Evolutionary conservation across 305 asterid species (phyloP).

Genomic region (Rubia tinctorum): DNA sequence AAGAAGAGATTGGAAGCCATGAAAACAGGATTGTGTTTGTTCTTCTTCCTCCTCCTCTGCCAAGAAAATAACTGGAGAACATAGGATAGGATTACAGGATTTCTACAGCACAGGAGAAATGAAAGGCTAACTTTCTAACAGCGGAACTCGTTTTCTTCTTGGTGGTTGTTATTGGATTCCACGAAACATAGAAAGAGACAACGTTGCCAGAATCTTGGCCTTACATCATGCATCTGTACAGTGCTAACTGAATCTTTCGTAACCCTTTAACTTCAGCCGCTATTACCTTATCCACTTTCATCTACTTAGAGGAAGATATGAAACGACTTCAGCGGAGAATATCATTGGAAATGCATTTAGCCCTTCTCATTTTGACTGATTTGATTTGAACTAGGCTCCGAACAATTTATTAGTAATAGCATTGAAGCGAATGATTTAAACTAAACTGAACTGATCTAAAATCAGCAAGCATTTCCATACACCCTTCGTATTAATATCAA

Average conservation of each 20-base stretch:
- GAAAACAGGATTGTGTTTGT: neutral
- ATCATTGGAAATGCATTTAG: too few relatives aligned
- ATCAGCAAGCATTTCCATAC: too few relatives aligned
- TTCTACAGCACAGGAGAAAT: neutral
- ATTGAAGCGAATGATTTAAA: neutral
- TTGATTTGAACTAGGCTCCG: neutral
- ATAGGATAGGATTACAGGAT: neutral
- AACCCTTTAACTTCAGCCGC: neutral
- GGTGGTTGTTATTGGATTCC: neutral
- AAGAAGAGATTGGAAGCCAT: slow-evolving; percentile 65
- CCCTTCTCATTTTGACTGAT: too few relatives aligned
- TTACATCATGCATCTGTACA: neutral
- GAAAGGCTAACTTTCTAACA: neutral
- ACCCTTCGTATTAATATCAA: neutral
- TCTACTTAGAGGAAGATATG: neutral
- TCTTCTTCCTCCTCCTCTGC: neutral
- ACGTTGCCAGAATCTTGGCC: neutral
- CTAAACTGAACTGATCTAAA: too few relatives aligned
- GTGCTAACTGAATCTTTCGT: neutral
- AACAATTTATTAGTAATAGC: neutral
- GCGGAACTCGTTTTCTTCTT: neutral
- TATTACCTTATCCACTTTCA: slow-evolving; percentile 1
- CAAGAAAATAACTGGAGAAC: neutral
- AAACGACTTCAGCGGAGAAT: too few relatives aligned
- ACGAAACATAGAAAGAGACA: neutral